A percentile compares a stretch with the other conserved stretches of the same genome.
Conservation (phyloP, 768 basidiomycete genomes). For the Mycena maculata region DNA sequence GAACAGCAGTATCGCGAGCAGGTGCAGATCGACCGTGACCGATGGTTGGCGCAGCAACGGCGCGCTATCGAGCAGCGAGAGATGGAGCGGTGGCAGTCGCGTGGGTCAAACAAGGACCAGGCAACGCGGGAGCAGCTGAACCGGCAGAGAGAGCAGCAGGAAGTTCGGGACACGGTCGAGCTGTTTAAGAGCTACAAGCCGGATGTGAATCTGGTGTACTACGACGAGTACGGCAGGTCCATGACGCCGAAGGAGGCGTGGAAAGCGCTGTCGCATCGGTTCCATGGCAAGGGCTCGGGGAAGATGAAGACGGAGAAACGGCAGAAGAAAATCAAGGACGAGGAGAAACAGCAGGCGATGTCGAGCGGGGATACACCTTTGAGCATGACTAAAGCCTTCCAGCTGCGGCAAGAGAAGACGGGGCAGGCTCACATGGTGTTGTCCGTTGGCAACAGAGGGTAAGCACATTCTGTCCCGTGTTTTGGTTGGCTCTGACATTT, state of each 20-base stretch:
- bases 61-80: conserved; percentile 82
- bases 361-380: conserved; percentile 94
- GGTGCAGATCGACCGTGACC: conserved; percentile 84
- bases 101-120: conserved; percentile 91
- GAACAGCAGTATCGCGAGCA: conserved; percentile 83
- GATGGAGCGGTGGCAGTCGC: conserved; percentile 77
- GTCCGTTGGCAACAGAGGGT: conserved; percentile 94
- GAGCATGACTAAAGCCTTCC: conserved; percentile 95
- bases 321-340: conserved; percentile 96
- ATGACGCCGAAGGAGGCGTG: conserved; percentile 96
- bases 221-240: conserved; percentile 93
- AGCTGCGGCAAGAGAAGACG: conserved; percentile 91
- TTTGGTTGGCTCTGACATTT: conserved; percentile 24
- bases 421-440: conserved; percentile 97
- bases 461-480: conserved; percentile 41
- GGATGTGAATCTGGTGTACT: conserved; percentile 94
- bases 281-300: conserved; percentile 98
- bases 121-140: conserved; percentile 96
- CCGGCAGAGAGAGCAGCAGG: conserved; percentile 89
- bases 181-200: conserved; percentile 96
- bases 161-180: conserved; percentile 84
- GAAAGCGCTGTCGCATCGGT: conserved; percentile 97
- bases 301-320: conserved; percentile 98
- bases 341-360: conserved; percentile 95
- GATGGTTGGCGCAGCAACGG: conserved; percentile 92